phyloP scores from a whole-genome alignment of 331 rosid species.

The Quercus lobata region DNA sequence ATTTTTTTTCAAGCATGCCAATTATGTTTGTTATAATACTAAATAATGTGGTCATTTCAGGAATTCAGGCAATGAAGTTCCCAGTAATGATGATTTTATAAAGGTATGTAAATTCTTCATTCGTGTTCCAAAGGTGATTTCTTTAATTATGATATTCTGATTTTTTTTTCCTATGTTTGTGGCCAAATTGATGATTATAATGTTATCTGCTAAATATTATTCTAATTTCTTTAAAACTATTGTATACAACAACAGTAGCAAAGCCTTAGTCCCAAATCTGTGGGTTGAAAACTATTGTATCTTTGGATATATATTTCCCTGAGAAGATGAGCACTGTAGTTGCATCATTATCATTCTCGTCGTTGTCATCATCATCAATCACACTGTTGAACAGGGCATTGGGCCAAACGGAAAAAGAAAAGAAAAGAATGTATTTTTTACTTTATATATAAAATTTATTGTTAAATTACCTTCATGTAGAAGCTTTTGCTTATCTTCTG shows the following conservation, averaged over 20 bases:
- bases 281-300: no score
- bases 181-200: neutral
- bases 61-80: constrained; percentile 48
- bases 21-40: constrained; percentile 14
- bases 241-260: no score
- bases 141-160: constrained; percentile 3
- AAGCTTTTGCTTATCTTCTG: no score
- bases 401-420: neutral
- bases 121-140: neutral
- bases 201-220: no score
- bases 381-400: neutral
- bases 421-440: no score
- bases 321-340: neutral
- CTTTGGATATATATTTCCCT: neutral
- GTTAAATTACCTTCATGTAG: no score
- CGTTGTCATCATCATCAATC: neutral
- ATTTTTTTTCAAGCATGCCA: constrained; percentile 3
- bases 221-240: no score
- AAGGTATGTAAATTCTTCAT: constrained; percentile 48
- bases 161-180: neutral
- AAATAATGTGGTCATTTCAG: constrained; percentile 38
- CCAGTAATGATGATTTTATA: constrained; percentile 36
- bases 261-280: no score
- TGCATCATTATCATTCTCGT: neutral
- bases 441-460: no score